Conservation (phyloP, 2,329 filamentous ascomycete genomes). For the Xylariaceae sp. region DNA sequence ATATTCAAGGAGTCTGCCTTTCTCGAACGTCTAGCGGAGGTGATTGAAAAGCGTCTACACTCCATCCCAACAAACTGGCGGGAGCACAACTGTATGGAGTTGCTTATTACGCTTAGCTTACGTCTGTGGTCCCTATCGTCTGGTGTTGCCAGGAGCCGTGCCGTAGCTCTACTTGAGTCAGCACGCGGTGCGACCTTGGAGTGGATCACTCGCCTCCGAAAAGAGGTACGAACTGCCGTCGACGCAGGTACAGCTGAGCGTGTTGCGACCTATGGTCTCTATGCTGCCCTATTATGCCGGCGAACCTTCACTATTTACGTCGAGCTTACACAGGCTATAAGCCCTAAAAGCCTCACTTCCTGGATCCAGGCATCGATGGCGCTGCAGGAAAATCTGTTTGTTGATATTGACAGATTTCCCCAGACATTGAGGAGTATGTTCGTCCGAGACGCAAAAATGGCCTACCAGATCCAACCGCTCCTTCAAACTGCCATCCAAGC, state of each 20-base stretch:
- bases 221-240: neutral
- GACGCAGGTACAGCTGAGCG: slow-evolving; percentile 39
- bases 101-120: slow-evolving; percentile 50
- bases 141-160: neutral
- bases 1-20: slow-evolving; percentile 49
- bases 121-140: slow-evolving; percentile 26
- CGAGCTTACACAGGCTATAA: neutral
- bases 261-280: slow-evolving; percentile 45
- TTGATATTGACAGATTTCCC: slow-evolving; percentile 35
- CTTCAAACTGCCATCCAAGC: slow-evolving; percentile 35
- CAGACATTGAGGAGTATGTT: slow-evolving; percentile 37
- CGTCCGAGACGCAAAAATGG: slow-evolving; percentile 45
- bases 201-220: neutral
- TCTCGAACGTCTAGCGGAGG: slow-evolving; percentile 43
- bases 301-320: slow-evolving; percentile 17
- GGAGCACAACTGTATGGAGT: slow-evolving; percentile 56
- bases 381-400: slow-evolving; percentile 46
- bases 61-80: slow-evolving; percentile 55
- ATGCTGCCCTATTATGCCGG: slow-evolving; percentile 53
- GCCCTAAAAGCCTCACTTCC: slow-evolving; percentile 8
- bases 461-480: slow-evolving; percentile 32
- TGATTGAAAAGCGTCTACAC: slow-evolving; percentile 43
- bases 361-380: slow-evolving; percentile 21
- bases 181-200: neutral
- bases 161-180: neutral